Base-by-base conservation (phyloP, 2,329 filamentous ascomycete genomes). In the Lachnellula hyalina region DNA sequence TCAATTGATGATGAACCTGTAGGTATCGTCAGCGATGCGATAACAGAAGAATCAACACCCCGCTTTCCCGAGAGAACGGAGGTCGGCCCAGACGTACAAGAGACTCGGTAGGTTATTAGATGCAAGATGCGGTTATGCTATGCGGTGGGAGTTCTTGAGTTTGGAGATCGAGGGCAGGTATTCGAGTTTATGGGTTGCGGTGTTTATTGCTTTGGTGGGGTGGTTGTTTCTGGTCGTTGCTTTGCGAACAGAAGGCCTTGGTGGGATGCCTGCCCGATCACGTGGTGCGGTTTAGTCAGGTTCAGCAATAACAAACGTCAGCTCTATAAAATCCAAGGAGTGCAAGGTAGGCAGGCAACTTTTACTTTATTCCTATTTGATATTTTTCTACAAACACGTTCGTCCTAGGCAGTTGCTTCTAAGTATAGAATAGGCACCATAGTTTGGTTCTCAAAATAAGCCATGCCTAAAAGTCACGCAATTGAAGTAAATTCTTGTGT, bases 21-120 rank as follows among this genome's bases (percentile, higher is more conserved):
- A 57, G 40, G 41, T 36, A 47, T 55, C 57, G 61, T 65, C 63
- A 65, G 63, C 60, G 25, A 47, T 49, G 49, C 50, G 52, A 57
- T 57, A 52, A 40, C 45, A 36, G 14, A 35, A 32, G 41, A 19
- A 45, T n/a, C 38, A 41, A 41, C 49, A 36, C 47, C 41, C 52
- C 47, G 46, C 47, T 41, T 47, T 47, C 38, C 32, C 3, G 17
- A 12, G n/a, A 8, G 41, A 36, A 32, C n/a, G 12, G 48, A 15
- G 12, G 6, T 42, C 14, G 12, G 40, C 25, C 19, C 9, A 34
- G 23, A 38, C 36, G 42, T 48, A 54, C 32, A 48, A 42, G 21
- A 11, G 17, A n/a, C 40, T 41, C 21, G 28, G 28, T 32, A 51
- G 17, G 23, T 34, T 11, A n/a, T 12, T 19, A 51, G n/a, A 11